Conservation (phyloP, 2,329 filamentous ascomycete species). For the Byssothecium circinans region DNA sequence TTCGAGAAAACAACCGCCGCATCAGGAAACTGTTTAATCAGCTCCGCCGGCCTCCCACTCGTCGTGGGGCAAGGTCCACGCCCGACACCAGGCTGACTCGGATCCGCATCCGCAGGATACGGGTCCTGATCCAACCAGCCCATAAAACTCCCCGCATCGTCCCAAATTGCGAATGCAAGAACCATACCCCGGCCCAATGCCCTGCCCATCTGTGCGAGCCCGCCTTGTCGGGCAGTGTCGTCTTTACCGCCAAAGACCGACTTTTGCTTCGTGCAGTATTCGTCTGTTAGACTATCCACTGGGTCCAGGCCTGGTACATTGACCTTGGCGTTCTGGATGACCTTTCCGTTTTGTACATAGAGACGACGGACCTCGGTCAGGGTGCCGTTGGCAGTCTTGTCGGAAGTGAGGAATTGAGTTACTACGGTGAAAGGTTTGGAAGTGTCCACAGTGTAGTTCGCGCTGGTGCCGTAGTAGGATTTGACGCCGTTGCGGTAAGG, state of each 20-base stretch:
- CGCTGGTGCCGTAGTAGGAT: conserved; percentile 60
- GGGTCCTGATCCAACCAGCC: conserved; percentile 68
- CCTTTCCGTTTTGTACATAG: conserved; percentile 54
- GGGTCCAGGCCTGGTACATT: conserved; percentile 46
- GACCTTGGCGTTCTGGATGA: conserved; percentile 50
- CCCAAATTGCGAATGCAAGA: conserved; percentile 63
- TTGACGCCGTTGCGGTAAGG: conserved; percentile 62
- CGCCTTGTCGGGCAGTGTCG: conserved; percentile 59
- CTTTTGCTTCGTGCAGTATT: conserved; percentile 35
- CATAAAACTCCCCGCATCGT: conserved; percentile 70
- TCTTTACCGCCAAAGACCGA: conserved; percentile 28
- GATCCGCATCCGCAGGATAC: conserved; percentile 53
- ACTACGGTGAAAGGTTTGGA: conserved; percentile 45
- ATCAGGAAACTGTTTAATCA: conserved; percentile 19
- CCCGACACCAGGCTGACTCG: conserved; percentile 29
- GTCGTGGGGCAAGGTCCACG: conserved; percentile 31
- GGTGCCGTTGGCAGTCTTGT: conserved; percentile 24
- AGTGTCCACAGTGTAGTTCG: conserved; percentile 46
- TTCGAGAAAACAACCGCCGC: conserved; percentile 25
- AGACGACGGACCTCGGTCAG: conserved; percentile 50
- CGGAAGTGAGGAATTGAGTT: conserved; percentile 49
- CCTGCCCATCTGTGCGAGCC: conserved; percentile 57
- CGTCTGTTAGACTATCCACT: conserved; percentile 36
- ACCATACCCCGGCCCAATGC: conserved; percentile 62
- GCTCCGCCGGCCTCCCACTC: conserved; percentile 33